These are phyloP conservation scores for Phytophthora fragariaefolia DNA, from an alignment of 352 stramenopile genomes.

Conservation along the genomic window DNA sequence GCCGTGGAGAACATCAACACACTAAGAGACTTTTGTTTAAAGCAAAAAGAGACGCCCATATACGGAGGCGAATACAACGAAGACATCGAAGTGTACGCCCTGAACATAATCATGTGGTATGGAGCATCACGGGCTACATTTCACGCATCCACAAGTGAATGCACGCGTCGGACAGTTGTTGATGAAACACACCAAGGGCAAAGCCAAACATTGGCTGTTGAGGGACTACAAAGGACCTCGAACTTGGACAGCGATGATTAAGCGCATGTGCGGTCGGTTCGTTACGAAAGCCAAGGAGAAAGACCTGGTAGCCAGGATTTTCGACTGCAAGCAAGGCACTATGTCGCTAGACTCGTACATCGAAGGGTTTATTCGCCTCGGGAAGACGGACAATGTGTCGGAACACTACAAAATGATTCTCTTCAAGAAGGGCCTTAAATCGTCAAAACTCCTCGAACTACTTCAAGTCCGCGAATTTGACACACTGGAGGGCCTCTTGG, in stretches of 20 bases:
- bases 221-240: slow-evolving; percentile 11
- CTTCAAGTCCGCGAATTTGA: slow-evolving; percentile 11
- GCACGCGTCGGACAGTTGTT: slow-evolving; percentile 1
- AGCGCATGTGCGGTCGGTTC: slow-evolving; percentile 5
- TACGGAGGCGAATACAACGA: not conserved
- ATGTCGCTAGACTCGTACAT: slow-evolving; percentile 10
- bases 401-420: slow-evolving; percentile 23
- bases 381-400: slow-evolving; percentile 16
- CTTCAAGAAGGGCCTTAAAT: slow-evolving; percentile 19
- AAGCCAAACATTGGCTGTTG: slow-evolving; percentile 9
- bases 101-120: slow-evolving; percentile 1
- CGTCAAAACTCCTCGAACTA: slow-evolving; percentile 9
- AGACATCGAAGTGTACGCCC: slow-evolving; percentile 9
- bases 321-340: slow-evolving; percentile 12
- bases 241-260: slow-evolving; percentile 9
- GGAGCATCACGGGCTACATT: not conserved
- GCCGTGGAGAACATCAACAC: slow-evolving; percentile 20
- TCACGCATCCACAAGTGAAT: slow-evolving; percentile 5
- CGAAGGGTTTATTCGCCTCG: slow-evolving; percentile 12
- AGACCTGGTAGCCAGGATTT: slow-evolving; percentile 6
- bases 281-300: slow-evolving; percentile 12
- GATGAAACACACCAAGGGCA: slow-evolving; percentile 9
- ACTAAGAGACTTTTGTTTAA: slow-evolving; percentile 4
- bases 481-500: slow-evolving; percentile 1
- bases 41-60: slow-evolving; percentile 4